phyloP scores from a whole-genome alignment of 2,329 filamentous ascomycete genomes.

The Penicillium sp. region DNA sequence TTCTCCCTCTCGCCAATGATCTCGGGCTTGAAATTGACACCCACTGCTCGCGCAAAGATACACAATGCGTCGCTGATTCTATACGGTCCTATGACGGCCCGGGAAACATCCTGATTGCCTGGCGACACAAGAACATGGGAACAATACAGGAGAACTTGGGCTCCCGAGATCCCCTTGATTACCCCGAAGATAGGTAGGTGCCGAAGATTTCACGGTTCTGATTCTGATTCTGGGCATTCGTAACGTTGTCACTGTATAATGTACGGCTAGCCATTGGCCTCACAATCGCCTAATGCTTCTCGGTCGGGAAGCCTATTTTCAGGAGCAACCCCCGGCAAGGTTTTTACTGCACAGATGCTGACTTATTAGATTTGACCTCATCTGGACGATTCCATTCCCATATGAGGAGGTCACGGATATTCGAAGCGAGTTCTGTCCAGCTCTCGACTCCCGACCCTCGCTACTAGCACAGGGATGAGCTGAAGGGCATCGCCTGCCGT shows the following conservation, averaged over 20 bases:
- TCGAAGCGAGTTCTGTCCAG: conserved; percentile 29
- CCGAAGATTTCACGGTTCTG: background rate
- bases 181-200: conserved; percentile 31
- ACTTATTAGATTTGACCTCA: conserved; percentile 29
- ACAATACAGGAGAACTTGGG: conserved; percentile 25
- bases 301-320: background rate
- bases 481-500: background rate
- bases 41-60: conserved; percentile 27
- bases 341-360: background rate
- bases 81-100: conserved; percentile 23
- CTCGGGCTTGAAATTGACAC: conserved; percentile 30
- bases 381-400: conserved; percentile 33
- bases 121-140: conserved; percentile 31
- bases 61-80: conserved; percentile 24
- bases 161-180: conserved; percentile 21
- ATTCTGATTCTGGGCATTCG: background rate
- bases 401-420: conserved; percentile 30
- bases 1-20: conserved; percentile 29
- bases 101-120: conserved; percentile 33
- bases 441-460: conserved; percentile 20
- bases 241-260: background rate
- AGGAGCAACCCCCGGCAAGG: background rate
- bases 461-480: conserved; percentile 25
- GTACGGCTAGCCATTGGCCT: background rate
- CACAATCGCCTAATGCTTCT: background rate